These are phyloP conservation scores for Proliferodiscus dingleyae DNA, from an alignment of 2,329 filamentous ascomycete species.

Conservation along the genomic window DNA sequence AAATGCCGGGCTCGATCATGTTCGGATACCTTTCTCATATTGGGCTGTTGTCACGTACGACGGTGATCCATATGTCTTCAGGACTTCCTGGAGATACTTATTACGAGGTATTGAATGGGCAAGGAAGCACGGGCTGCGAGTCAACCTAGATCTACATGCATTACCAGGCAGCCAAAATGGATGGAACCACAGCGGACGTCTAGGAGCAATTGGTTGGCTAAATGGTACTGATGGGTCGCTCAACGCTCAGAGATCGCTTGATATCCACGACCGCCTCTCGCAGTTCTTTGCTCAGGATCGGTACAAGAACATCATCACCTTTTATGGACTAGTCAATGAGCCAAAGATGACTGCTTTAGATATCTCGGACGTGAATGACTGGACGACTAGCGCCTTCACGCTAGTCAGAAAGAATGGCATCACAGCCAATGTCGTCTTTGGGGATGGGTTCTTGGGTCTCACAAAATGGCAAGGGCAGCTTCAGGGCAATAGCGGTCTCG, in stretches of 20 bases:
- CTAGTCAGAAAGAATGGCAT: slow-evolving; percentile 75
- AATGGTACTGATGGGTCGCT: slow-evolving; percentile 79
- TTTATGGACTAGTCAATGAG: slow-evolving; percentile 95
- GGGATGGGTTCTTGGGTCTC: slow-evolving; percentile 91
- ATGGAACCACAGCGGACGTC: slow-evolving; percentile 91
- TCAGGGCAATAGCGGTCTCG: slow-evolving; percentile 63
- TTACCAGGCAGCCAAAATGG: slow-evolving; percentile 92
- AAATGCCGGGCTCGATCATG: slow-evolving; percentile 86
- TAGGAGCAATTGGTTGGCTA: slow-evolving; percentile 79
- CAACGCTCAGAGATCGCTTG: slow-evolving; percentile 77
- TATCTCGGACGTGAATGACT: slow-evolving; percentile 62
- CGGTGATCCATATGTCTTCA: slow-evolving; percentile 79
- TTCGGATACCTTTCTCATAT: slow-evolving; percentile 93
- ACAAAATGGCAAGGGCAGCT: slow-evolving; percentile 86
- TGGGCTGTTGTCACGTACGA: slow-evolving; percentile 88
- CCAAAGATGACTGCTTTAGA: slow-evolving; percentile 76
- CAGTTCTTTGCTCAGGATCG: slow-evolving; percentile 90
- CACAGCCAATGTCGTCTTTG: slow-evolving; percentile 71
- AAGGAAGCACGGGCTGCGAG: slow-evolving; percentile 82
- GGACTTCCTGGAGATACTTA: slow-evolving; percentile 89
- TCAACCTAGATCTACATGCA: slow-evolving; percentile 92
- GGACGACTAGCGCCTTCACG: slow-evolving; percentile 71
- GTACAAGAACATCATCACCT: slow-evolving; percentile 85
- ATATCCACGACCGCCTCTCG: slow-evolving; percentile 80
- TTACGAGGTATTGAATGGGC: slow-evolving; percentile 90